Evolutionary conservation across 75 land plant genomes (phyloP), one percentile per base, ranked within the genome.

Genomic region (Larix kaempferi): DNA sequence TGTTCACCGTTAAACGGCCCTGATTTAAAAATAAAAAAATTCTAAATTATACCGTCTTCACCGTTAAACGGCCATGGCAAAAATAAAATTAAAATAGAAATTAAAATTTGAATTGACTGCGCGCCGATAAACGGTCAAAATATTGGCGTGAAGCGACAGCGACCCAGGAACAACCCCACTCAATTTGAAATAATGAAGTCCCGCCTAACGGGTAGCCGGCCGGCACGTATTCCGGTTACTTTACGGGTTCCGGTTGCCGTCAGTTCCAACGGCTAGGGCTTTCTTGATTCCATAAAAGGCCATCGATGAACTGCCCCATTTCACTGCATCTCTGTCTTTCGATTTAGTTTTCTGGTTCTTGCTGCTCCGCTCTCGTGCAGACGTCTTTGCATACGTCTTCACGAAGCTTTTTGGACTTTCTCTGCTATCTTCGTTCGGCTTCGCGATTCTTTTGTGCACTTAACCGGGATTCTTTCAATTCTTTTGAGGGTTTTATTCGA

Each of bases 381-480:
- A n/a, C 73, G 73, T 69, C 73, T 69, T 69, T 41, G 73, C 49
- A 69, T 69, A 69, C 73, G 73, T 69, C 73, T 69, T 69, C 73
- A 69, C 73, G 52, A 69, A 69, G 73, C 73, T 23, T 4, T 21
- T 2, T 16, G n/a, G 7, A 0, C 22, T 39, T 3, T 41, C 3
- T n/a, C 23, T 3, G n/a, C n/a, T 21, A 5, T 8, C 3, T 10
- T 6, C 0, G 3, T n/a, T 11, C 12, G 13, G 10, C 49, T 37
- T 10, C 54, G 25, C 2, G 7, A 2, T 2, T 44, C n/a, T 22
- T 69, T 41, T 69, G 22, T 7, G 39, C 1, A 21, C 22, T 0
- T 67, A 67, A 37, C 44, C 37, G 39, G 49, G 72, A 0, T 35
- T 25, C 41, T 39, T 11, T 0, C 41, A 2, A 21, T 21, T n/a